These are phyloP conservation scores for Sporobolomyces roseus DNA, from an alignment of 768 basidiomycete species.

Conservation along the genomic window DNA sequence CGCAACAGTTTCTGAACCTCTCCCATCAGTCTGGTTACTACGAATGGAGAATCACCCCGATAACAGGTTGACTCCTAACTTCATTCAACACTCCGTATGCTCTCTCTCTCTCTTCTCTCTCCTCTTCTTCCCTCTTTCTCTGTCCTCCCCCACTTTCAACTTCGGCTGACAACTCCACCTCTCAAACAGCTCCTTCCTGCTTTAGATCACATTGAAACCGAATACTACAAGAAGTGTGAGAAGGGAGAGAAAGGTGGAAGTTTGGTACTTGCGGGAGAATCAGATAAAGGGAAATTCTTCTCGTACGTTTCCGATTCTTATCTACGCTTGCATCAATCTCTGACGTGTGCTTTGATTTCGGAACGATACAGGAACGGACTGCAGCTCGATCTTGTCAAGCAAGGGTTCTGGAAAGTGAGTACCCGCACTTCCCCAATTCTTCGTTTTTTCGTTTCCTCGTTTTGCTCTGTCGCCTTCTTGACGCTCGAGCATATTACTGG, in stretches of 20 bases:
- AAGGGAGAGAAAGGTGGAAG: constrained; percentile 23
- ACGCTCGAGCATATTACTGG: no score
- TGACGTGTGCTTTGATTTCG: neutral
- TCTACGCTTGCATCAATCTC: neutral
- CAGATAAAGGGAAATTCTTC: constrained; percentile 38
- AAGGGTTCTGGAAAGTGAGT: constrained; percentile 36
- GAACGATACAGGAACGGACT: constrained; percentile 32
- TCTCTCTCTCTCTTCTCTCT: neutral
- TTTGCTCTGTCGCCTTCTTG: no score
- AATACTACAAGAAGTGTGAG: constrained; percentile 1
- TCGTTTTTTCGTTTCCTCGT: no score
- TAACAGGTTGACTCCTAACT: constrained; percentile 32
- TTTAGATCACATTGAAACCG: constrained; percentile 33
- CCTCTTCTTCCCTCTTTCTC: neutral
- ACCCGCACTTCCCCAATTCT: no score
- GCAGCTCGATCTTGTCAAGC: constrained; percentile 25
- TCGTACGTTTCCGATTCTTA: constrained; percentile 13
- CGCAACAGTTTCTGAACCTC: constrained; percentile 4
- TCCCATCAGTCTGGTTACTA: neutral
- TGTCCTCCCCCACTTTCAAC: neutral
- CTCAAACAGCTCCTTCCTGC: constrained; percentile 32
- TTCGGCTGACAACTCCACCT: neutral
- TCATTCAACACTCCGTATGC: constrained; percentile 31
- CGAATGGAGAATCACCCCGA: constrained; percentile 29
- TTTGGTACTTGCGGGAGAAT: constrained; percentile 37